A percentile compares a stretch with the other conserved stretches of the same genome.
These are phyloP conservation scores for Psidium friedrichsthalianum DNA, from an alignment of 345 rosid genomes.

Conservation along the genomic window DNA sequence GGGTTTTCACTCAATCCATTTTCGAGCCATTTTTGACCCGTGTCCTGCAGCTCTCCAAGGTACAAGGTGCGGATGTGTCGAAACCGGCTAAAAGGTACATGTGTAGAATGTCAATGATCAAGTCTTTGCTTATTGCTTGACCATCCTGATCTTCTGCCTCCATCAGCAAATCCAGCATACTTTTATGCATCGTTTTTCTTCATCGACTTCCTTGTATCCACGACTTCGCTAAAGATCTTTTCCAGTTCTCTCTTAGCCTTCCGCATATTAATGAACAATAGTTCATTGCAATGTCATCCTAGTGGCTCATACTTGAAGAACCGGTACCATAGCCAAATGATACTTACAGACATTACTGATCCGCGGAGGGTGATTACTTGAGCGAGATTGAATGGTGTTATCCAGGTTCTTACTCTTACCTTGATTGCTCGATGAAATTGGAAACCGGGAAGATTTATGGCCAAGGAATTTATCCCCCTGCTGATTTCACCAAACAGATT, in stretches of 20 bases:
- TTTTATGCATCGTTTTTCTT: slow-evolving; percentile 1
- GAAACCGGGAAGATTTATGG: slow-evolving; percentile 45
- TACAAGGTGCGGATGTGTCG: slow-evolving; percentile 5
- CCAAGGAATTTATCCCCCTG: slow-evolving; percentile 39
- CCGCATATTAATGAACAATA: neutral
- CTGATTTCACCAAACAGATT: slow-evolving; percentile 12
- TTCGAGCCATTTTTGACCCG: too few species aligned
- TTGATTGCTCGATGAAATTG: slow-evolving; percentile 42
- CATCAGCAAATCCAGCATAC: slow-evolving; percentile 25
- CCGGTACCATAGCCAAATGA: neutral
- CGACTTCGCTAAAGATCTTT: slow-evolving; percentile 19
- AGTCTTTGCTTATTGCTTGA: slow-evolving; percentile 14
- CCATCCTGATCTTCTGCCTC: slow-evolving; percentile 22
- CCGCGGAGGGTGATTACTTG: neutral
- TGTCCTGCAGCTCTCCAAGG: too few species aligned
- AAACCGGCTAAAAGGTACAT: slow-evolving; percentile 26
- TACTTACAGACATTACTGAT: neutral
- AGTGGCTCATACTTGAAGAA: neutral
- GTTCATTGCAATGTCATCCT: neutral
- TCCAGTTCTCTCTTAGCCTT: slow-evolving; percentile 38
- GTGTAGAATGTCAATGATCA: slow-evolving; percentile 16
- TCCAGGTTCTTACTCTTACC: slow-evolving; percentile 6
- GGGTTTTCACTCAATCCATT: too few species aligned
- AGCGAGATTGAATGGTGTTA: neutral
- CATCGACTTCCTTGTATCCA: slow-evolving; percentile 7